These are phyloP conservation scores for Coniochaeta pulveracea DNA, from an alignment of 2,329 filamentous ascomycete species.

Conservation along the genomic window DNA sequence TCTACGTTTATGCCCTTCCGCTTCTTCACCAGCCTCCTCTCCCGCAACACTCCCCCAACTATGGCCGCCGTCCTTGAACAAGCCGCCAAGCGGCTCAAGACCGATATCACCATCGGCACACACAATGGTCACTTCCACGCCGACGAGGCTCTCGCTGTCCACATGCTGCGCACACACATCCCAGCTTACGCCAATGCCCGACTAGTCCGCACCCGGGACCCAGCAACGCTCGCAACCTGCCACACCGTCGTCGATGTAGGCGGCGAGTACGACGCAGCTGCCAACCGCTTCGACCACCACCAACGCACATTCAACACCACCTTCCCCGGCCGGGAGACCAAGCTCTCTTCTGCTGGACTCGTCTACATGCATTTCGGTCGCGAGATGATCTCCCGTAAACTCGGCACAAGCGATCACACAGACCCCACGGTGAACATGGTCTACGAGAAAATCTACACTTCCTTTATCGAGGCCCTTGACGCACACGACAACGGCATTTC, in stretches of 20 bases:
- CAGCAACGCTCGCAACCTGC: slow-evolving; percentile 64
- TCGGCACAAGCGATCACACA: slow-evolving; percentile 30
- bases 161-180: slow-evolving; percentile 76
- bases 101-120: slow-evolving; percentile 70
- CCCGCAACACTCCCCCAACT: not conserved
- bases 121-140: slow-evolving; percentile 97
- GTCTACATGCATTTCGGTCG: slow-evolving; percentile 94
- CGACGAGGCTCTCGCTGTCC: slow-evolving; percentile 92
- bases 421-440: slow-evolving; percentile 60
- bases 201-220: slow-evolving; percentile 82
- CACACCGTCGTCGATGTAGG: slow-evolving; percentile 98
- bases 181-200: slow-evolving; percentile 64
- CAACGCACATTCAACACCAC: slow-evolving; percentile 81
- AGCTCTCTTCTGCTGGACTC: slow-evolving; percentile 85
- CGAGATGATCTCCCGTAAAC: slow-evolving; percentile 62
- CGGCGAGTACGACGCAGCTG: slow-evolving; percentile 71
- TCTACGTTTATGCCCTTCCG: not conserved
- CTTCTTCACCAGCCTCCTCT: not conserved
- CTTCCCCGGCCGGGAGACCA: slow-evolving; percentile 75
- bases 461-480: slow-evolving; percentile 92
- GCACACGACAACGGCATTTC: slow-evolving; percentile 95
- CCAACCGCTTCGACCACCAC: slow-evolving; percentile 90
- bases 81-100: slow-evolving; percentile 76
- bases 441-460: slow-evolving; percentile 81
- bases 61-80: slow-evolving; percentile 22